Conservation (phyloP, 305 asterid genomes). For the Fraxinus latifolia region DNA sequence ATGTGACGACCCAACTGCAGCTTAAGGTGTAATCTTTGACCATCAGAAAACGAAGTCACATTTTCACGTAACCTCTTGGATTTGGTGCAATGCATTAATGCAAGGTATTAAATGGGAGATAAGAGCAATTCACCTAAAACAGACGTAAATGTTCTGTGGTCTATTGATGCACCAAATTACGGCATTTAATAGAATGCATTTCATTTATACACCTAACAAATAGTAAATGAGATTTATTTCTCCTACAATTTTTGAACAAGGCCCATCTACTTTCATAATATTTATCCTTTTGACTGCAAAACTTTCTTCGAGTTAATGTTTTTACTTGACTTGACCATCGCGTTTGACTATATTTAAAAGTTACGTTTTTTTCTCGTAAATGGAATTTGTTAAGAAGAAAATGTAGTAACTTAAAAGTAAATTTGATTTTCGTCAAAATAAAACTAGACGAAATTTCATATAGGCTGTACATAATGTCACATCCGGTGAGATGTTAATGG, state of each 20-base stretch:
- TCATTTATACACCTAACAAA: slow-evolving; percentile 43
- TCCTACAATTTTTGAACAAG: slow-evolving; percentile 26
- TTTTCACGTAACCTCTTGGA: neutral
- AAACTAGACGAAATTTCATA: too few species aligned
- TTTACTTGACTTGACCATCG: too few species aligned
- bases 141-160: slow-evolving; percentile 21
- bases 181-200: neutral
- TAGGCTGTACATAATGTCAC: neutral
- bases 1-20: neutral
- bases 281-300: neutral
- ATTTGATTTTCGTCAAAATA: too few species aligned
- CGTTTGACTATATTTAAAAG: too few species aligned
- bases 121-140: slow-evolving; percentile 2
- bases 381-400: too few species aligned
- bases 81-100: slow-evolving; percentile 5
- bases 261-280: slow-evolving; percentile 22
- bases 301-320: neutral
- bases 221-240: slow-evolving; percentile 38
- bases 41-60: neutral
- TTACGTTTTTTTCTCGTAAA: too few species aligned
- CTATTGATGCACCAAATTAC: slow-evolving; percentile 16
- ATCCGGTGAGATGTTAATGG: neutral
- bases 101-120: neutral
- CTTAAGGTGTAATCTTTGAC: neutral
- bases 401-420: too few species aligned